A percentile compares a stretch with the other conserved stretches of the same genome.
Evolutionary conservation across 371 early-diverging fungal species (phyloP).

Genomic region (Nematocida displodere): DNA sequence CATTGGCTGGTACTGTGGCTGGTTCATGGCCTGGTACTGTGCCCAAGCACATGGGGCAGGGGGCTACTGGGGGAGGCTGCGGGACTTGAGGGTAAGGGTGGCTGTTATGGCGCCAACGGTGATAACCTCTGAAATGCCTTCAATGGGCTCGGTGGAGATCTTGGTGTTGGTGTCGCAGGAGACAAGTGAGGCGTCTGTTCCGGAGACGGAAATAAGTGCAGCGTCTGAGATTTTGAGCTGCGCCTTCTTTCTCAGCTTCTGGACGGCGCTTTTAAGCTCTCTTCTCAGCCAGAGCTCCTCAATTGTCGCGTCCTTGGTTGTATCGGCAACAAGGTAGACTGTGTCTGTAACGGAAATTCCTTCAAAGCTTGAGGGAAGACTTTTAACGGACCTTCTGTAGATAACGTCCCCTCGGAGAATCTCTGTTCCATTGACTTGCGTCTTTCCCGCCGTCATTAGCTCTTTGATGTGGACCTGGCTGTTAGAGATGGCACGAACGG

Average conservation of each 20-base stretch:
- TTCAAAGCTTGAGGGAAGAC: constrained; percentile 16
- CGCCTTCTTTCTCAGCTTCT: constrained; percentile 87
- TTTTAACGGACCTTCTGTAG: constrained; percentile 35
- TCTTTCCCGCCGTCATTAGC: background rate
- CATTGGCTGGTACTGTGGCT: too few relatives aligned
- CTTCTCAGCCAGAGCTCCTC: constrained; percentile 84
- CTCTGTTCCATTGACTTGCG: background rate
- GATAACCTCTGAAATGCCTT: background rate
- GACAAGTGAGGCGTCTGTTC: constrained; percentile 4
- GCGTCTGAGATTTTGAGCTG: constrained; percentile 54
- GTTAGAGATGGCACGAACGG: constrained; percentile 28
- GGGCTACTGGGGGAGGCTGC: too few relatives aligned
- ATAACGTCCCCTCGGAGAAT: constrained; percentile 56
- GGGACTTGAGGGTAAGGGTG: background rate
- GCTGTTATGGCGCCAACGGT: background rate
- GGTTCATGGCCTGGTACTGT: too few relatives aligned
- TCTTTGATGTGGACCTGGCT: constrained; percentile 7
- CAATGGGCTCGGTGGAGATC: background rate
- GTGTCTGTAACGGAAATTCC: constrained; percentile 36
- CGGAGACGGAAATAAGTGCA: constrained; percentile 14
- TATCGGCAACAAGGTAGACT: constrained; percentile 78
- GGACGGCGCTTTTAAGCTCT: constrained; percentile 92
- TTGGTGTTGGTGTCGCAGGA: constrained; percentile 38
- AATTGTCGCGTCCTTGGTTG: constrained; percentile 72
- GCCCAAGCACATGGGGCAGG: too few relatives aligned